These are phyloP conservation scores for Albophoma yamanashiensis DNA, from an alignment of 2,329 filamentous ascomycete genomes.

Conservation along the genomic window DNA sequence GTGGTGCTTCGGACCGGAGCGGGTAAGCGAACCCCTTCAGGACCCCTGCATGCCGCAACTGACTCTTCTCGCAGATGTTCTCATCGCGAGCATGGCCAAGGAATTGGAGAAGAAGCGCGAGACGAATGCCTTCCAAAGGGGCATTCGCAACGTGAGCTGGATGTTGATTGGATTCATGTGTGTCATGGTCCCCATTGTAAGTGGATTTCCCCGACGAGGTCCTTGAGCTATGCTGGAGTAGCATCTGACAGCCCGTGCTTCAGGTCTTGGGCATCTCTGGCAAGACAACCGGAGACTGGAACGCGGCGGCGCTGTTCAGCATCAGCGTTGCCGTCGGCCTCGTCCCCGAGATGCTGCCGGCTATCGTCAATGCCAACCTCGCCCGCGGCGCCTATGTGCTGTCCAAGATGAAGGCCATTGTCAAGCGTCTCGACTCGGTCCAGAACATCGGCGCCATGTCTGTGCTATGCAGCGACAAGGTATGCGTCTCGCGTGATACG, in stretches of 20 bases:
- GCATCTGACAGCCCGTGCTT: neutral
- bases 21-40: conserved; percentile 1
- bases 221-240: neutral
- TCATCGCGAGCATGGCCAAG: conserved; percentile 15
- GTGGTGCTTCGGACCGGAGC: conserved; percentile 14
- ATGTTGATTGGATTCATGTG: conserved; percentile 18
- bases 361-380: conserved; percentile 17
- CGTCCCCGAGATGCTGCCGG: conserved; percentile 18
- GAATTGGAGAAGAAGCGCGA: conserved; percentile 12
- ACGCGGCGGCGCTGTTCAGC: conserved; percentile 14
- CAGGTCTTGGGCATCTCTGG: conserved; percentile 14
- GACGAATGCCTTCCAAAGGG: conserved; percentile 15
- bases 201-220: neutral
- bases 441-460: conserved; percentile 19
- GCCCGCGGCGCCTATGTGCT: conserved; percentile 14
- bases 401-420: conserved; percentile 23
- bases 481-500: neutral
- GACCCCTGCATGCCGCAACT: neutral
- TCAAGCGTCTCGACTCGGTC: conserved; percentile 19
- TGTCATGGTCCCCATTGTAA: conserved; percentile 18
- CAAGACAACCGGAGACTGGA: conserved; percentile 14
- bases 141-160: conserved; percentile 17
- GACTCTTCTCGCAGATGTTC: conserved; percentile 6
- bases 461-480: conserved; percentile 18
- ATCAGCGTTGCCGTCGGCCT: conserved; percentile 18